Base-by-base conservation (phyloP, 2,329 filamentous ascomycete species). In the Penicillium hesseltinei region DNA sequence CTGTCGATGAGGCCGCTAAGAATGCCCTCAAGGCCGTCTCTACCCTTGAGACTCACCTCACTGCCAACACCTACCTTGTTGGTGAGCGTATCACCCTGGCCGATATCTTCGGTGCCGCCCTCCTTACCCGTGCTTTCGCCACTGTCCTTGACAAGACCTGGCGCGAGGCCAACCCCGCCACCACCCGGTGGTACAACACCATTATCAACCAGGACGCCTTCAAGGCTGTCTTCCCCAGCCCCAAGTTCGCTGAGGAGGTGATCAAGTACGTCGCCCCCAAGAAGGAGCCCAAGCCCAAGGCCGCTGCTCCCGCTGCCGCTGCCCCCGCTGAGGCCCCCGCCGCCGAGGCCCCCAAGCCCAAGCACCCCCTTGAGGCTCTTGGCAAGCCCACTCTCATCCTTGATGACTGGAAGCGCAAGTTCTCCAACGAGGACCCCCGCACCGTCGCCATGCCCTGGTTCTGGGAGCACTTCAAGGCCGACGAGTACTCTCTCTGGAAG, bases 331-430 rank as follows among this genome's bases (percentile, higher is more conserved):
- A 82, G 57, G 19, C 44, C 29, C 86, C 88, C 56, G 84, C 87
- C 56, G 84, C 86, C 62, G 65, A 64, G 66, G 65, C 86, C 62
- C 90, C 91, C 73, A 97, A 97, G 88, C 80, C 92, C 75, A 99
- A 97, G 89, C 94, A 99, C 84, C 92, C 94, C 69, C 84, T 96
- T 65, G 93, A 96, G 78, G 78, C 85, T 67, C 89, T 97, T 55
- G 86, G 88, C 72, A 89, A 88, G 76, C 82, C 94, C 61, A 87
- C 88, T 57, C 85, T 96, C 74, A 83, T 89, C 69, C 85, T 99
- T 57, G 94, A 99, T 75, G 94, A 99, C 81, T 96, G 89, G 90
- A 99, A 99, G 89, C 92, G 94, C 75, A 88, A 91, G 79, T 99
- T 96, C 87, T 99, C 94, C 73, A 99, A 99, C 87, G 85, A 89